Percentiles rank a stretch among this genome's conserved stretches.
These are phyloP conservation scores for Lathyrus sativus DNA, from an alignment of 306 rosid genomes.

Conservation along the genomic window DNA sequence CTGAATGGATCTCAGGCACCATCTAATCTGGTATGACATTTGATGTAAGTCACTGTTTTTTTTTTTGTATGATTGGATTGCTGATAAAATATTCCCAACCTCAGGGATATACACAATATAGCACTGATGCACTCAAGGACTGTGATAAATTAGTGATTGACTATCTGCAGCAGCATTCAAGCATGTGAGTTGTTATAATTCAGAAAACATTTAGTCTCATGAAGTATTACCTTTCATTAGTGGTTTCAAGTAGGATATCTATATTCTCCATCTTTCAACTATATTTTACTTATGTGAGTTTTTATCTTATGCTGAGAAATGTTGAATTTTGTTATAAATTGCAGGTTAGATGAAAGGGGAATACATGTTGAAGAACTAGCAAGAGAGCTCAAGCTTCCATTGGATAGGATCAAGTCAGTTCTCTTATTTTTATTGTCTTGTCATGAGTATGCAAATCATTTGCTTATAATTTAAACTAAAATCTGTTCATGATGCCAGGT, in stretches of 20 bases:
- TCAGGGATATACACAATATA: slow-evolving; percentile 61
- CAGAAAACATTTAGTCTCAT: slow-evolving; percentile 1
- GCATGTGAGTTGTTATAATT: slow-evolving; percentile 56
- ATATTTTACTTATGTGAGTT: neutral
- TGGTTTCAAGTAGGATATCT: slow-evolving; percentile 22
- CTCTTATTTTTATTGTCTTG: slow-evolving; percentile 30
- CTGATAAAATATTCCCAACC: slow-evolving; percentile 33
- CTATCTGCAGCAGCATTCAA: slow-evolving; percentile 77
- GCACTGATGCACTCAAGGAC: slow-evolving; percentile 65
- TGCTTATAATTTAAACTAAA: slow-evolving; percentile 12
- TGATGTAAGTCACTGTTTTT: slow-evolving; percentile 11
- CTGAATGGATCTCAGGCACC: slow-evolving; percentile 54
- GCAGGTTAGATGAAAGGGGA: slow-evolving; percentile 75
- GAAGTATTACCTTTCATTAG: slow-evolving; percentile 4
- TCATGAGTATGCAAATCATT: neutral
- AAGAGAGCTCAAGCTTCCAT: slow-evolving; percentile 74
- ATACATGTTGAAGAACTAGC: slow-evolving; percentile 68
- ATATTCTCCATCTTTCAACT: neutral
- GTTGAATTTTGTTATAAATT: slow-evolving; percentile 31
- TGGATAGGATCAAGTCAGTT: slow-evolving; percentile 71
- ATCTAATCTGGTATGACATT: slow-evolving; percentile 57
- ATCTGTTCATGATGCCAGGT: slow-evolving; percentile 54
- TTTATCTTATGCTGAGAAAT: neutral
- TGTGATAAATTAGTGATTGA: slow-evolving; percentile 71
- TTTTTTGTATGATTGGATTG: slow-evolving; percentile 29